phyloP scores from a whole-genome alignment of 331 rosid species.

The Rosa hybrid region DNA sequence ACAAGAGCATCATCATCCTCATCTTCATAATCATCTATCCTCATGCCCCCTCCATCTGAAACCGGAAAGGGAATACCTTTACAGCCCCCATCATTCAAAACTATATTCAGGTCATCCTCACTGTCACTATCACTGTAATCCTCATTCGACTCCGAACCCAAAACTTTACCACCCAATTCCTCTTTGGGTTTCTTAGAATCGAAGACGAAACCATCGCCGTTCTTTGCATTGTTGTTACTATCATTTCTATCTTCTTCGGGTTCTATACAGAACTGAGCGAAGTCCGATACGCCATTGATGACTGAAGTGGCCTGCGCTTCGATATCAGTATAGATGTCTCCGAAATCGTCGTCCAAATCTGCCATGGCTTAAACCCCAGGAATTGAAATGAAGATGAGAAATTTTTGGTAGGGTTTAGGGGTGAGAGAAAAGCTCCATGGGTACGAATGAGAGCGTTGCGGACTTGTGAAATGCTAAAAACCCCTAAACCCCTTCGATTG shows the following conservation, averaged over 20 bases:
- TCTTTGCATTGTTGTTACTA: neutral
- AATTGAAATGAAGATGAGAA: neutral
- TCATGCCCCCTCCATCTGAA: constrained; percentile 9
- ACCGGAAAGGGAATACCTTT: constrained; percentile 6
- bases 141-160: constrained; percentile 19
- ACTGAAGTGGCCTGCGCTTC: constrained; percentile 34
- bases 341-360: constrained; percentile 58
- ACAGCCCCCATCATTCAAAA: constrained; percentile 54
- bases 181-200: constrained; percentile 14
- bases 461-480: neutral
- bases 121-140: constrained; percentile 47
- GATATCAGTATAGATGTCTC: constrained; percentile 51
- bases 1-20: constrained; percentile 18
- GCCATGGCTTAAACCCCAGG: constrained; percentile 29
- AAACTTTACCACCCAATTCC: constrained; percentile 15
- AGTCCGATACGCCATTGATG: constrained; percentile 23
- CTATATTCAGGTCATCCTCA: constrained; percentile 59
- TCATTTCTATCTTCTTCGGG: constrained; percentile 6
- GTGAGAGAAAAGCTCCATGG: constrained; percentile 1
- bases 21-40: constrained; percentile 18
- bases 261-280: constrained; percentile 18
- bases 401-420: neutral
- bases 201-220: neutral
- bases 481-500: neutral
- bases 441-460: neutral